These are phyloP conservation scores for Cryptococcus neoformans DNA, from an alignment of 1,284 basidiomycete species.

Conservation along the genomic window DNA sequence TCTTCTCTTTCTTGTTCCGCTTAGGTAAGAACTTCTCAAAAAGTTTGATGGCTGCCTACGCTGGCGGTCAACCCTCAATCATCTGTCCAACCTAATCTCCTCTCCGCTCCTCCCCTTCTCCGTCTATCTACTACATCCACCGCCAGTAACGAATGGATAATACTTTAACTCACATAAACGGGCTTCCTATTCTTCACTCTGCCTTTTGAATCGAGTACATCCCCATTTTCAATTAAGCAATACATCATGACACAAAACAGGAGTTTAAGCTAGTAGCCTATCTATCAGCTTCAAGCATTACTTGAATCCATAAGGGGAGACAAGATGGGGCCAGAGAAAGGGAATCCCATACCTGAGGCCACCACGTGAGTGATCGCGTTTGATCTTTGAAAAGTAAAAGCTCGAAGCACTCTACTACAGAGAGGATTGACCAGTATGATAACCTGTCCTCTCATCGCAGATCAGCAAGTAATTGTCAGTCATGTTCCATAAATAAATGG, in stretches of 20 bases:
- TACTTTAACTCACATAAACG: conserved; percentile 9
- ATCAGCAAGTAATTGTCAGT: not conserved
- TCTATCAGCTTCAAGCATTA: not conserved
- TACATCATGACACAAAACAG: conserved; percentile 23
- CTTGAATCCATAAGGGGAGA: not conserved
- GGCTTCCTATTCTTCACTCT: conserved; percentile 10
- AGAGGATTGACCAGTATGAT: conserved; percentile 25
- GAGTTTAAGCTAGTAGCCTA: conserved; percentile 23
- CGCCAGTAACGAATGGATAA: not conserved
- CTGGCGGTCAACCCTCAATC: not conserved
- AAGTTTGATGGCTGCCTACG: conserved; percentile 22
- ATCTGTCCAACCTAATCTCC: not conserved
- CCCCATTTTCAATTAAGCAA: conserved; percentile 10
- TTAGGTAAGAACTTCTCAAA: conserved; percentile 19
- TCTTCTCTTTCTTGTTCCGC: conserved; percentile 4
- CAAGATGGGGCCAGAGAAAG: not conserved
- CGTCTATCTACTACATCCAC: not conserved
- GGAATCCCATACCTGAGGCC: conserved; percentile 25
- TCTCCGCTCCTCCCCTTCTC: not conserved
- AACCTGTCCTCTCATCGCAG: conserved; percentile 14
- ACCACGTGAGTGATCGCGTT: conserved; percentile 21
- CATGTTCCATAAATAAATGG: too few relatives aligned
- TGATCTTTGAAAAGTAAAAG: conserved; percentile 24
- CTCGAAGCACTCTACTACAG: conserved; percentile 30
- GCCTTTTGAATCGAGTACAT: conserved; percentile 7